Percentiles rank a stretch among this genome's conserved stretches.
phyloP scores from a whole-genome alignment of 225 moss, liverwort and hornwort species.

The Marchantia polymorpha region DNA sequence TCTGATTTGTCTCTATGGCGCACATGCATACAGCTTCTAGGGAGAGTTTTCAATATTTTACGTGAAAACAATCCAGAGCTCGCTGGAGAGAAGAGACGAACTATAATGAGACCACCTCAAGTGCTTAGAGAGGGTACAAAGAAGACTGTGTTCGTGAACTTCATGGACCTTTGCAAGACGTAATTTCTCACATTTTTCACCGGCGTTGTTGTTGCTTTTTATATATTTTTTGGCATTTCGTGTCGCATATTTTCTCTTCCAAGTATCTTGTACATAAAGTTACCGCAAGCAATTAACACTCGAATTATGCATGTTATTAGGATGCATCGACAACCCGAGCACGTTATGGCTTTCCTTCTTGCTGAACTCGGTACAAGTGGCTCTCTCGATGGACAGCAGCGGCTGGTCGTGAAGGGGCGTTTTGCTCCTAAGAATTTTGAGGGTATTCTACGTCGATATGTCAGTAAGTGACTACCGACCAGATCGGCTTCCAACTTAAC shows the following conservation, averaged over 20 bases:
- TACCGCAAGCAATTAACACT: not conserved
- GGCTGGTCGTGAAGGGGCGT: slow-evolving; percentile 86
- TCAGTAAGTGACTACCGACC: slow-evolving; percentile 53
- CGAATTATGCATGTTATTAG: slow-evolving; percentile 31
- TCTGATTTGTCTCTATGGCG: not conserved
- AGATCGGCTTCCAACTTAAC: no score
- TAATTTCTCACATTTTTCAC: slow-evolving; percentile 25
- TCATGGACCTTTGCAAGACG: slow-evolving; percentile 94
- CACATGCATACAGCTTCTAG: slow-evolving; percentile 53
- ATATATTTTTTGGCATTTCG: no score
- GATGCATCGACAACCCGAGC: slow-evolving; percentile 90
- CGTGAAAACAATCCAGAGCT: slow-evolving; percentile 92
- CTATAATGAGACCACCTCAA: slow-evolving; percentile 89
- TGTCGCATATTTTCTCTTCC: not conserved
- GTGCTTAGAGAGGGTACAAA: slow-evolving; percentile 93
- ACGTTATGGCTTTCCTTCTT: slow-evolving; percentile 87
- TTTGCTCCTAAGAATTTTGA: slow-evolving; percentile 90
- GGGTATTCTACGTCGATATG: slow-evolving; percentile 87
- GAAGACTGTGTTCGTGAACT: slow-evolving; percentile 92
- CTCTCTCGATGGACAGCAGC: slow-evolving; percentile 89
- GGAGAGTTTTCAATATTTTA: slow-evolving; percentile 81
- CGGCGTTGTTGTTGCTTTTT: not conserved
- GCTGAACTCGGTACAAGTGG: slow-evolving; percentile 87
- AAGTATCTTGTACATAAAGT: not conserved
- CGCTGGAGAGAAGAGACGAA: slow-evolving; percentile 79